A percentile compares a stretch with the other conserved stretches of the same genome.
These are phyloP conservation scores for Gamsiella multidivaricata DNA, from an alignment of 192 early-diverging fungal species.

Conservation along the genomic window DNA sequence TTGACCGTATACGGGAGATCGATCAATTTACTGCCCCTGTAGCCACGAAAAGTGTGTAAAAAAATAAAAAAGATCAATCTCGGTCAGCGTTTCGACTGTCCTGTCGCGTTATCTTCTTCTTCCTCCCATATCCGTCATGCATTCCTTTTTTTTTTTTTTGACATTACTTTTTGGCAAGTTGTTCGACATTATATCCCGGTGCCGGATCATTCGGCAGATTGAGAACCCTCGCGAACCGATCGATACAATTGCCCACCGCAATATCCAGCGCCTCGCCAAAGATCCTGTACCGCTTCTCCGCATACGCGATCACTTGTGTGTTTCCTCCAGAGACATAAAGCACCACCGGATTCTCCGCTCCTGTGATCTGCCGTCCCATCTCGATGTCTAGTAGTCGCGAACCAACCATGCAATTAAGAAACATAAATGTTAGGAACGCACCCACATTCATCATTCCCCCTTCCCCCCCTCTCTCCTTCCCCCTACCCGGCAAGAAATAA, in stretches of 20 bases:
- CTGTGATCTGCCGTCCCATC: constrained; percentile 98
- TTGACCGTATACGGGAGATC: constrained; percentile 98
- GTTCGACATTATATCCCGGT: constrained; percentile 98
- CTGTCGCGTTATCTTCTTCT: too few species aligned
- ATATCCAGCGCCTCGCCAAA: constrained; percentile 99
- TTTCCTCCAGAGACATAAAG: constrained; percentile 98
- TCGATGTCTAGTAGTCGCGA: constrained; percentile 85
- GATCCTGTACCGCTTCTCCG: constrained; percentile 92
- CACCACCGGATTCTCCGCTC: constrained; percentile 93
- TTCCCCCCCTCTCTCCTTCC: background rate
- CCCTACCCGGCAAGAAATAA: background rate
- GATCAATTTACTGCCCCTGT: constrained; percentile 84
- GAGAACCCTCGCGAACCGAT: constrained; percentile 95
- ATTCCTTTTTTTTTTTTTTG: background rate
- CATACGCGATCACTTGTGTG: constrained; percentile 99
- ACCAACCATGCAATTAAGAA: too few species aligned
- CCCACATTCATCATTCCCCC: background rate
- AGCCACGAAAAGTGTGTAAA: constrained; percentile 53
- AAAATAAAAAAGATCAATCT: background rate
- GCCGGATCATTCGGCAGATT: constrained; percentile 95
- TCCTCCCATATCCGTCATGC: background rate
- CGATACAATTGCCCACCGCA: constrained; percentile 97
- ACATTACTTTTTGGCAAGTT: constrained; percentile 84
- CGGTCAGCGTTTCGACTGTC: background rate
- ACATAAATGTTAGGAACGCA: background rate